Evolutionary conservation across 2,329 filamentous ascomycete species (phyloP).

Genomic region (Ophiostoma piceae): DNA sequence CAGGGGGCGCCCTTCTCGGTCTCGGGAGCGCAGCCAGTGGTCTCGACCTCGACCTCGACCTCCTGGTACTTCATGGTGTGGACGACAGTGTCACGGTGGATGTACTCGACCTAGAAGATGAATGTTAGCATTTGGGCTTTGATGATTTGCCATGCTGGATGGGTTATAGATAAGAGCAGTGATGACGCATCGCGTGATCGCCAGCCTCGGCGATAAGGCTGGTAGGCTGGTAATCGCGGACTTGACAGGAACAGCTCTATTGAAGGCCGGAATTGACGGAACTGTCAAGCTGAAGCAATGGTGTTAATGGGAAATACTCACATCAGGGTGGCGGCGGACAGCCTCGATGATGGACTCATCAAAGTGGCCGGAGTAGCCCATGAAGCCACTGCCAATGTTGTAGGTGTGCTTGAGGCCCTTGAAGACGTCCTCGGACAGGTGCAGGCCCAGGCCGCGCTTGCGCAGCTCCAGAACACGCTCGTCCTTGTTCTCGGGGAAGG

Average conservation of each 20-base stretch:
- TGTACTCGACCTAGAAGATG: constrained; percentile 73
- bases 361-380: constrained; percentile 95
- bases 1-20: constrained; percentile 93
- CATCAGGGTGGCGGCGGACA: constrained; percentile 92
- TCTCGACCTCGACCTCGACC: constrained; percentile 35
- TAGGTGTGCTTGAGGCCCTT: constrained; percentile 92
- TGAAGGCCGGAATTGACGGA: not conserved
- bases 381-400: constrained; percentile 76
- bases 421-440: constrained; percentile 64
- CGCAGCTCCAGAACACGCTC: constrained; percentile 72
- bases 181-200: constrained; percentile 23
- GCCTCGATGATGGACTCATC: constrained; percentile 88
- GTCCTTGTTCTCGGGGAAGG: constrained; percentile 51
- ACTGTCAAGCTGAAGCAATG: not conserved
- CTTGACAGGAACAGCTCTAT: not conserved
- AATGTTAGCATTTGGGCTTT: not conserved
- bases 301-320: constrained; percentile 52
- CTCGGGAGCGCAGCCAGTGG: constrained; percentile 45
- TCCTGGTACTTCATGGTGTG: constrained; percentile 62
- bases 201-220: constrained; percentile 22
- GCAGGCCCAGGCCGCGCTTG: constrained; percentile 74
- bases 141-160: not conserved
- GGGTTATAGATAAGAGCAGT: not conserved
- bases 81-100: constrained; percentile 91
- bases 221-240: constrained; percentile 3